Conservation (phyloP, 1,139 yeast species). For the Taphrina wiesneri region DNA sequence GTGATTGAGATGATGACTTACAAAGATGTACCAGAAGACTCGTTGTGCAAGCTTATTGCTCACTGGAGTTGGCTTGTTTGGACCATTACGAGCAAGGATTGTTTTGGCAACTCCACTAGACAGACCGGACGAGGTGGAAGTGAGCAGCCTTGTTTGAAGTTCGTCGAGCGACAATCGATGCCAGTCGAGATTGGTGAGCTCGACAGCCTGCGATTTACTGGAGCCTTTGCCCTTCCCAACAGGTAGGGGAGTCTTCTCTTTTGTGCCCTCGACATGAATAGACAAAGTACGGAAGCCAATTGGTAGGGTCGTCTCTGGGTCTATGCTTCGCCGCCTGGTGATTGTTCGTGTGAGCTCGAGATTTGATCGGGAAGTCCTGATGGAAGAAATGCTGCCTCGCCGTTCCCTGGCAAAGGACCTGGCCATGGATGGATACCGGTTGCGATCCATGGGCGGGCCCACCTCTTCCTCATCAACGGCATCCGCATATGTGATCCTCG, state of each 20-base stretch:
- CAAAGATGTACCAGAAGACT: constrained; percentile 28
- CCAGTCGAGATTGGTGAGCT: constrained; percentile 44
- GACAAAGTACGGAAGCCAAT: constrained; percentile 36
- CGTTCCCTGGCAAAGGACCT: constrained; percentile 11
- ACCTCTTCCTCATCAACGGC: constrained; percentile 15
- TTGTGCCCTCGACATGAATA: constrained; percentile 33
- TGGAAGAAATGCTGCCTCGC: constrained; percentile 10
- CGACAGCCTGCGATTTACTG: constrained; percentile 31
- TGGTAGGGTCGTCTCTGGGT: constrained; percentile 34
- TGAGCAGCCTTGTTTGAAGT: constrained; percentile 44
- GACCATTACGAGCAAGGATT: constrained; percentile 45
- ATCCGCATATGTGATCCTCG: constrained; percentile 29
- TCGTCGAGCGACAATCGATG: constrained; percentile 44
- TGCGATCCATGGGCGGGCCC: constrained; percentile 13
- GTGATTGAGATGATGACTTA: constrained; percentile 47
- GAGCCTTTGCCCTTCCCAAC: constrained; percentile 1
- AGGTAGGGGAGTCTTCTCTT: constrained; percentile 15
- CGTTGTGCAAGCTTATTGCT: constrained; percentile 18
- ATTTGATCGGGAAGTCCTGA: constrained; percentile 6
- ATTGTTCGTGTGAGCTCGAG: constrained; percentile 14
- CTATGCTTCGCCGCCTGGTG: constrained; percentile 25
- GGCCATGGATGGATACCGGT: constrained; percentile 13
- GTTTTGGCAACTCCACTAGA: constrained; percentile 42
- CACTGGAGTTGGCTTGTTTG: constrained; percentile 41
- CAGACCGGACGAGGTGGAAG: constrained; percentile 46